Percentiles rank a stretch among this genome's conserved stretches.
Conservation (phyloP, 805 yeast species). For the Hanseniaspora clermontiae region DNA sequence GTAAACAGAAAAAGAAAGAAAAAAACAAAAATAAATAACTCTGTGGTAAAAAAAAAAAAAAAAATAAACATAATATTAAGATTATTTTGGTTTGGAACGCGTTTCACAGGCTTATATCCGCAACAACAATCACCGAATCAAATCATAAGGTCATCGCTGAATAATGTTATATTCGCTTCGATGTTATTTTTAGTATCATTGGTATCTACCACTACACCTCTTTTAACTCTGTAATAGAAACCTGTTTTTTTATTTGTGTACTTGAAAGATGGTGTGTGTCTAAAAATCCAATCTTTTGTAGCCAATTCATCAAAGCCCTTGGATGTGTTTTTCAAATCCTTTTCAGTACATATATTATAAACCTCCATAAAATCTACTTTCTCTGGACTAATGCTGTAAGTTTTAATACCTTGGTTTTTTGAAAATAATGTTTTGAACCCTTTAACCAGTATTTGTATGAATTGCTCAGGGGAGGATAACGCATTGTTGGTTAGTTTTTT, state of each 20-base stretch:
- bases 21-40: too few species aligned
- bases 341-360: background rate
- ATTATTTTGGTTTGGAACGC: too few species aligned
- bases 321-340: slow-evolving; percentile 32
- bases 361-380: slow-evolving; percentile 30
- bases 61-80: too few species aligned
- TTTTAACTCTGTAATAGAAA: slow-evolving; percentile 36
- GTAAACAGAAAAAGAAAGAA: too few species aligned
- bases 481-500: slow-evolving; percentile 27
- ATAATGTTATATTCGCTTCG: background rate
- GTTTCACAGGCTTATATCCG: background rate
- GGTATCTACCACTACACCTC: slow-evolving; percentile 30
- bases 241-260: slow-evolving; percentile 33
- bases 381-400: slow-evolving; percentile 23
- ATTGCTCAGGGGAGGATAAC: slow-evolving; percentile 30
- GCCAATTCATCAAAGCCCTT: slow-evolving; percentile 16
- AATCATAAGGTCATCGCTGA: background rate
- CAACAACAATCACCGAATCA: too few species aligned
- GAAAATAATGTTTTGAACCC: slow-evolving; percentile 20
- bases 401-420: slow-evolving; percentile 21
- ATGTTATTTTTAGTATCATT: background rate
- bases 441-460: slow-evolving; percentile 22
- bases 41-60: too few species aligned
- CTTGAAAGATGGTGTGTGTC: slow-evolving; percentile 62
- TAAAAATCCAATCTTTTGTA: slow-evolving; percentile 62